Percentiles rank a stretch among this genome's conserved stretches.
These are phyloP conservation scores for Eucalyptus globulus DNA, from an alignment of 345 rosid species.

Conservation along the genomic window DNA sequence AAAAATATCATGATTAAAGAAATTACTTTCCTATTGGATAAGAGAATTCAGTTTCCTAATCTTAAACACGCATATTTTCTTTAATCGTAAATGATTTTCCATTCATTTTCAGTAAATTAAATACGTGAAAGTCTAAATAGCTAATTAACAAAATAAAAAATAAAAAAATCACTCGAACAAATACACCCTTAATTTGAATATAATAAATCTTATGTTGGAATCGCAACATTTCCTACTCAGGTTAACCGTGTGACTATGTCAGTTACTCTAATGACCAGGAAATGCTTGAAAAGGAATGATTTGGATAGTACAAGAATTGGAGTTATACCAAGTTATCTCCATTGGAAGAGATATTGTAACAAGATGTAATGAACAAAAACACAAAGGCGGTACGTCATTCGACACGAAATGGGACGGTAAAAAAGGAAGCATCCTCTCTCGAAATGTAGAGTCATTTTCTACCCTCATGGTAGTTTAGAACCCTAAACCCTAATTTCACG, in stretches of 20 bases:
- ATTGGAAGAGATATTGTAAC: neutral
- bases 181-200: neutral
- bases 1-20: neutral
- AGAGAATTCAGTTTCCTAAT: neutral
- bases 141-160: neutral
- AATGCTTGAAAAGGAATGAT: neutral
- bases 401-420: too few relatives aligned
- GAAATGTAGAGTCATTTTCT: too few relatives aligned
- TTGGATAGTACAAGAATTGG: neutral
- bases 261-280: neutral
- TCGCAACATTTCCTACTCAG: neutral
- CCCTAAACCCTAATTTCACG: too few relatives aligned
- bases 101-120: neutral
- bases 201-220: neutral
- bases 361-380: neutral
- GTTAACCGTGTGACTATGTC: neutral
- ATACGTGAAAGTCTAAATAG: neutral
- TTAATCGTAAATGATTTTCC: fast-evolving
- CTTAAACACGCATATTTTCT: neutral
- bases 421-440: too few relatives aligned
- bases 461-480: too few relatives aligned
- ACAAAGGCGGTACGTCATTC: too few relatives aligned
- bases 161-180: neutral
- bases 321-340: neutral
- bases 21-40: neutral